phyloP scores from a whole-genome alignment of 208 protist species.

The Lotmaria passim region DNA sequence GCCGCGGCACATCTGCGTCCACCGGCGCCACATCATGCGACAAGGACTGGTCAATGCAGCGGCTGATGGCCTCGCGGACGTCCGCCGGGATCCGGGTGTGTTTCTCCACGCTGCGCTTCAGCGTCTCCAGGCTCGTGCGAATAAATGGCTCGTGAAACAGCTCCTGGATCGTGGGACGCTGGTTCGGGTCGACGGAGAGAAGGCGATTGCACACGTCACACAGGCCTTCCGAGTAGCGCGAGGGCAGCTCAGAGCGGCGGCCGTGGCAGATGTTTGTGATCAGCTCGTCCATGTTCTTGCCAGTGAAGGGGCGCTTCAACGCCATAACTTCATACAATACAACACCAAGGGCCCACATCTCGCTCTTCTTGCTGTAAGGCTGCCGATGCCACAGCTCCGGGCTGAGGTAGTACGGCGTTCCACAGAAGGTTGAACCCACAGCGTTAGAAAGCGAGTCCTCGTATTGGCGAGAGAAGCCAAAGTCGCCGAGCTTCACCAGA shows the following conservation, averaged over 20 bases:
- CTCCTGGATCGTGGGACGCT: constrained; percentile 63
- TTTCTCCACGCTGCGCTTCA: constrained; percentile 76
- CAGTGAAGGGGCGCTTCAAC: constrained; percentile 81
- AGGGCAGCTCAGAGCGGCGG: constrained; percentile 52
- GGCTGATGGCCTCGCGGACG: constrained; percentile 62
- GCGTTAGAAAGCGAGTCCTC: constrained; percentile 85
- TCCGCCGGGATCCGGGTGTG: constrained; percentile 71
- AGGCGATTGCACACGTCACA: constrained; percentile 62
- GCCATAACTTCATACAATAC: constrained; percentile 90
- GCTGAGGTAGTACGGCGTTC: constrained; percentile 92
- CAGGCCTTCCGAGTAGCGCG: constrained; percentile 51
- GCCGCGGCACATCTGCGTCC: constrained; percentile 33
- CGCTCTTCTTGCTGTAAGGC: constrained; percentile 94
- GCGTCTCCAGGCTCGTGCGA: constrained; percentile 59
- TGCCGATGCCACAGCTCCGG: constrained; percentile 92
- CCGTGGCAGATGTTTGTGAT: constrained; percentile 85
- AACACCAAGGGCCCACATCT: constrained; percentile 93
- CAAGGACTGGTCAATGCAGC: constrained; percentile 66
- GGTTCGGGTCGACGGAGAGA: constrained; percentile 61
- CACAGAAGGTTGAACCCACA: constrained; percentile 88
- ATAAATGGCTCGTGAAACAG: constrained; percentile 81
- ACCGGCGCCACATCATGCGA: constrained; percentile 35
- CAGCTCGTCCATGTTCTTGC: constrained; percentile 86
- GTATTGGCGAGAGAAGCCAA: constrained; percentile 88
- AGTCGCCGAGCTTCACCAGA: constrained; percentile 88